Percentiles rank a stretch among this genome's conserved stretches.
phyloP scores from a whole-genome alignment of 2,329 filamentous ascomycete genomes.

The Pseudogymnoascus destructans region DNA sequence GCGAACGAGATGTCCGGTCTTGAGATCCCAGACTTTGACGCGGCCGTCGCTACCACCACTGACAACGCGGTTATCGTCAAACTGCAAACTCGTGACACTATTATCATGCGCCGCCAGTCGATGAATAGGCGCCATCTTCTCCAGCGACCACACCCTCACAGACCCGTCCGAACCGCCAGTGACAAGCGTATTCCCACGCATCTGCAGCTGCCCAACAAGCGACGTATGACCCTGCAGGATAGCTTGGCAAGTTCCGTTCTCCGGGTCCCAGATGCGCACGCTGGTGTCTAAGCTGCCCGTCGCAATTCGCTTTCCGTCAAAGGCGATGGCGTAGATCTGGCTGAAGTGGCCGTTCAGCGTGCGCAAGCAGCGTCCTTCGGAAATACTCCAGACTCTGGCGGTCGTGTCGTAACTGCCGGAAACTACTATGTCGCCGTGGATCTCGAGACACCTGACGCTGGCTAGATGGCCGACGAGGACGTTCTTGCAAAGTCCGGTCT shows the following conservation, averaged over 20 bases:
- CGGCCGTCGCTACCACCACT: slow-evolving; percentile 94
- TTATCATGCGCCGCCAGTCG: slow-evolving; percentile 94
- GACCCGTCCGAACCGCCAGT: slow-evolving; percentile 94
- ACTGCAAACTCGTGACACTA: slow-evolving; percentile 93
- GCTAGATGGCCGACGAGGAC: slow-evolving; percentile 91
- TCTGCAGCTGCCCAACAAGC: slow-evolving; percentile 88
- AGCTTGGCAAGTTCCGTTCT: slow-evolving; percentile 57
- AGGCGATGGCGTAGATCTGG: slow-evolving; percentile 97
- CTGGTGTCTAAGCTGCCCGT: slow-evolving; percentile 95
- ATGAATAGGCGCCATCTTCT: slow-evolving; percentile 84
- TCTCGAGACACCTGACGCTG: slow-evolving; percentile 87
- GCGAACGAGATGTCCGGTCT: slow-evolving; percentile 77
- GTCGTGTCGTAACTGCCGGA: slow-evolving; percentile 97
- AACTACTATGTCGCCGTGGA: slow-evolving; percentile 93
- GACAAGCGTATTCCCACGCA: slow-evolving; percentile 86
- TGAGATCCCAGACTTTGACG: slow-evolving; percentile 96
- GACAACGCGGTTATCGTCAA: slow-evolving; percentile 89
- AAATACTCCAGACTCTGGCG: slow-evolving; percentile 95
- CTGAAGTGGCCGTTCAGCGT: slow-evolving; percentile 92
- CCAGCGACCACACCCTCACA: slow-evolving; percentile 89
- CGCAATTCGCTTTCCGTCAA: slow-evolving; percentile 84
- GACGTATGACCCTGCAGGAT: slow-evolving; percentile 95
- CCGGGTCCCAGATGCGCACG: slow-evolving; percentile 91
- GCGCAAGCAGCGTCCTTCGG: slow-evolving; percentile 80
- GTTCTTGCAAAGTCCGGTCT: slow-evolving; percentile 75